Base-by-base conservation (phyloP, 257 asterid genomes). In the Plantago ovata region DNA sequence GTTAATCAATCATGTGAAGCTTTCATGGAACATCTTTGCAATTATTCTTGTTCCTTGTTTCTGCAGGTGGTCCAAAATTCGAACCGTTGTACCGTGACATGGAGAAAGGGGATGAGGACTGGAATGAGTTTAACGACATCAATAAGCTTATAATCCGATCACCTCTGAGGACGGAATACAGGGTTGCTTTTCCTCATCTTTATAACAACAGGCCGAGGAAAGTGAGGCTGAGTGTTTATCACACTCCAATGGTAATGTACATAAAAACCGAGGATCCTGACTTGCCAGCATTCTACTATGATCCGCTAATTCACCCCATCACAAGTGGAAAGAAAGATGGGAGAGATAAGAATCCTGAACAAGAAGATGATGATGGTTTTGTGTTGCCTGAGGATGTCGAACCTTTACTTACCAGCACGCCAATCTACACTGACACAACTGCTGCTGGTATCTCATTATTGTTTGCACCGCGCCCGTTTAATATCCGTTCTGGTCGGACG, bases 41-140 rank as follows among this genome's bases (percentile, higher is more conserved):
- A 10, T 41, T 4, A 41, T 3, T 41, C 13, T 10, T 41, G 5
- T 41, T 10, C 46, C 15, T 10, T 10, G 8, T 14, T 10, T 41
- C 15, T 41, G 46, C 84, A 91, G 98, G 98, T 65, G 96, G 98
- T 41, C 98, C 98, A 11, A 91, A 91, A 81, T 91, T 91, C 53
- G 98, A 91, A 72, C 98, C 98, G 44, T 72, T 91, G 65, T 88
- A 88, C 72, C 93, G 96, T 32, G 98, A 92, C 82, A 92, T 92
- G 96, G 98, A 92, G 78, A 92, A 92, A 66, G 98, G 98, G 39
- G 98, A 88, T 24, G 98, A 92, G 66, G 98, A 92, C 75, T 92
- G 98, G 98, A 92, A 92, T 68, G 98, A 92, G 60, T 92, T 87
- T 67, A 92, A 92, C 68, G 98, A 87, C 75, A 92, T 88, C 24